Base-by-base conservation (phyloP, 208 protist genomes). In the Sergeia podlipaevii region DNA sequence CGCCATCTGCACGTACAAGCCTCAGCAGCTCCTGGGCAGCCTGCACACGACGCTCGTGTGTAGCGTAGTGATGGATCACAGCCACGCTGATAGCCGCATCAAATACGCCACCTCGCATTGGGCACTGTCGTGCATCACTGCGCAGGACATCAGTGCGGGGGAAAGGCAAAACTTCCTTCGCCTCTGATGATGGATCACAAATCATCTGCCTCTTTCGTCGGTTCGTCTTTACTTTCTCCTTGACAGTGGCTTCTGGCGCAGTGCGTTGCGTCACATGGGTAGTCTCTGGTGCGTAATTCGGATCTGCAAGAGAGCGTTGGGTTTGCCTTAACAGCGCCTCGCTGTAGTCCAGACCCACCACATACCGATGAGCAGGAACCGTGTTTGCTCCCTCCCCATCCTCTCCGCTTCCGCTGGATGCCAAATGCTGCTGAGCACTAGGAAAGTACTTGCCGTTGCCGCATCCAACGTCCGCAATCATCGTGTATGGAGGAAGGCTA, bases 381-480 rank as follows among this genome's bases (percentile, higher is more conserved):
- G 51, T 24, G 33, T 27, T 5, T 13, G 50, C 49, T 3, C 24
- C 44, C 20, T 62, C 39, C 1, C 26, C 51, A 4, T 4, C 38
- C 13, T 32, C 33, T 18, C 44, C 37, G 18, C 4, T 29, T 18
- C 18, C 24, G 10, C n/a, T 21, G 28, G 26, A 59, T 64, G 20
- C 21, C 51, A n/a, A 8, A 34, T 58, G 50, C 29, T 48, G 42
- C 38, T 76, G 74, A 1, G 63, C 62, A 55, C 53, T 68, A 5
- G 34, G 45, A 59, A 96, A 85, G 65, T 92, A 92, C 65, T 94
- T 96, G 5, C 90, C 90, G 54, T 96, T 96, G 20, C 90, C 90
- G 51, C 86, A 93, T 26, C 90, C 90, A 13, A 92, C 67, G 58
- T 96, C 90, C 0, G 72, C 81, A 7, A 93, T 57, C n/a, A 89